Percentiles rank a stretch among this genome's conserved stretches.
These are phyloP conservation scores for Biscogniauxia marginata DNA, from an alignment of 2,329 filamentous ascomycete species.

Conservation along the genomic window DNA sequence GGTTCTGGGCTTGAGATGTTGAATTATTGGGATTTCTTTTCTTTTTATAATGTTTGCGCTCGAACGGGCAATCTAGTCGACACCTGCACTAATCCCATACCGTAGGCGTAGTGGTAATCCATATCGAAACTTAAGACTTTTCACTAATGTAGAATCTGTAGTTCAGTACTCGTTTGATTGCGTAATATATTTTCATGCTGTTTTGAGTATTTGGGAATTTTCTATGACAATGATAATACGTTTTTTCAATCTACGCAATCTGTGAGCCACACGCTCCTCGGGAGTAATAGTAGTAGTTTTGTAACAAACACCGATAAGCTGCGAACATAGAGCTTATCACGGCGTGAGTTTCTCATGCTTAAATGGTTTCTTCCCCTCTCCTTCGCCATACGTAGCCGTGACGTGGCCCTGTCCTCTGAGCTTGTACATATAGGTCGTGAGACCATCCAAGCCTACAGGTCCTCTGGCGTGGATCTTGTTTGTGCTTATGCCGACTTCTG, in stretches of 20 bases:
- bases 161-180: no score
- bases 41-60: no score
- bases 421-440: slow-evolving; percentile 98
- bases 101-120: no score
- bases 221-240: background rate
- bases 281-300: background rate
- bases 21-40: no score
- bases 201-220: background rate
- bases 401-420: slow-evolving; percentile 80
- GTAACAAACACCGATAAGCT: background rate
- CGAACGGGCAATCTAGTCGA: no score
- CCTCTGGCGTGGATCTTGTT: slow-evolving; percentile 97
- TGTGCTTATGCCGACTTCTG: slow-evolving; percentile 96
- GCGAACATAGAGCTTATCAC: slow-evolving; percentile 21
- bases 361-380: slow-evolving; percentile 57
- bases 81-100: no score
- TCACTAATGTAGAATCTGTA: no score
- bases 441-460: slow-evolving; percentile 87
- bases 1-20: no score
- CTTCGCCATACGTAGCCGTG: slow-evolving; percentile 72
- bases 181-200: no score
- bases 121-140: no score
- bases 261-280: background rate
- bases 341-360: slow-evolving; percentile 57
- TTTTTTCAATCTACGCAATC: background rate